phyloP scores from a whole-genome alignment of 805 yeast species.

The Saccharomycopsis microspora region DNA sequence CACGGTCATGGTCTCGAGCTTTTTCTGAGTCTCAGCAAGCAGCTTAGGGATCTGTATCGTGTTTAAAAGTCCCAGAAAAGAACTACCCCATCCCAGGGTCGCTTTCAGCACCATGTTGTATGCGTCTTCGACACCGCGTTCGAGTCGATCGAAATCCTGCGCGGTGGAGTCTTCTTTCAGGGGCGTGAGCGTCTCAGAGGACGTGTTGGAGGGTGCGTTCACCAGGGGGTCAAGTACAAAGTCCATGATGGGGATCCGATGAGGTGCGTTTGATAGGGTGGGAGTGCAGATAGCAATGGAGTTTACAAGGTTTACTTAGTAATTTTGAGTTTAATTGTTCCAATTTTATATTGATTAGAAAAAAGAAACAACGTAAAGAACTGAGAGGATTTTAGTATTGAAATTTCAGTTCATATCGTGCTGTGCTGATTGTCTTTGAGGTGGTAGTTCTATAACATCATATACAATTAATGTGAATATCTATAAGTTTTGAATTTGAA shows the following conservation, averaged over 20 bases:
- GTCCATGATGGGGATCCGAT: constrained; percentile 5
- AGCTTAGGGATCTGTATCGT: constrained; percentile 27
- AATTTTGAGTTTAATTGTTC: too few species aligned
- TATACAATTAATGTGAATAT: too few species aligned
- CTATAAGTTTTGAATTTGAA: too few species aligned
- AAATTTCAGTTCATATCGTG: too few species aligned
- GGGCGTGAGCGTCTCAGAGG: constrained; percentile 9
- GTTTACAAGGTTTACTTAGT: too few species aligned
- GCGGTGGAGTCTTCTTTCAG: constrained; percentile 32
- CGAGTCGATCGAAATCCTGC: constrained; percentile 37
- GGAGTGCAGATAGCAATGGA: too few species aligned
- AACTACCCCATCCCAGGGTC: constrained; percentile 25
- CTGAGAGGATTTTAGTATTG: too few species aligned
- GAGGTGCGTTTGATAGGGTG: too few species aligned
- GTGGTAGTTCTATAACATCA: too few species aligned
- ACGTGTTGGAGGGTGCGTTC: constrained; percentile 6
- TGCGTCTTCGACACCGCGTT: constrained; percentile 40
- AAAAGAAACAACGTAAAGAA: too few species aligned
- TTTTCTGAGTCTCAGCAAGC: constrained; percentile 19
- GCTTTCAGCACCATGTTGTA: constrained; percentile 34
- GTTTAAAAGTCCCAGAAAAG: constrained; percentile 25
- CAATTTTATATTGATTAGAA: too few species aligned
- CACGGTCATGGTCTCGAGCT: constrained; percentile 6
- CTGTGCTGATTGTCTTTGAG: too few species aligned
- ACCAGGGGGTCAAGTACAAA: constrained; percentile 9